phyloP scores from a whole-genome alignment of 495 filamentous ascomycete species.

The Trichocladium antarcticum region DNA sequence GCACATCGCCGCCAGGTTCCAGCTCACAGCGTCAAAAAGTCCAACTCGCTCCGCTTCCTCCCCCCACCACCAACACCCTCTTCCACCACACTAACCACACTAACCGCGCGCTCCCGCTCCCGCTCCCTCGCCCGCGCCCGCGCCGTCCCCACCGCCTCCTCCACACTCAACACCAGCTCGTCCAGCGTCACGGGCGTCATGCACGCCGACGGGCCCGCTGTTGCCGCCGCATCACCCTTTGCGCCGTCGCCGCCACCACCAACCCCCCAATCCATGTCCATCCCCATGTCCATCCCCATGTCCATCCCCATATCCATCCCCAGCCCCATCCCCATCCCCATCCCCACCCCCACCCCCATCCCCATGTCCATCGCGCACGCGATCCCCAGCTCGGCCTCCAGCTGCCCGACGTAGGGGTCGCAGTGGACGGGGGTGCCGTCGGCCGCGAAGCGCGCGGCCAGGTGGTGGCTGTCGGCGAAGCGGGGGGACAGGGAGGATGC shows the following conservation, averaged over 20 bases:
- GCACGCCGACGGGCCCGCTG: not conserved
- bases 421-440: constrained; percentile 7
- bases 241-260: no score
- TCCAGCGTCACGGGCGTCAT: constrained; percentile 14
- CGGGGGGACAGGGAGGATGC: not conserved
- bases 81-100: not conserved
- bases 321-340: not conserved
- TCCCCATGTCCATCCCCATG: not conserved
- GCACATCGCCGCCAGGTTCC: no score
- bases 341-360: not conserved
- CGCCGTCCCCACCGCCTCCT: constrained; percentile 14
- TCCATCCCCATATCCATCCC: not conserved
- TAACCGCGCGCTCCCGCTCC: not conserved
- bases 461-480: no score
- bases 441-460: not conserved
- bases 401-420: constrained; percentile 1
- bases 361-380: not conserved
- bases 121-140: constrained; percentile 7
- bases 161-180: constrained; percentile 14
- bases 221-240: not conserved
- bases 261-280: no score
- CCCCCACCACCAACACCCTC: not conserved
- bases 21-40: constrained; percentile 1
- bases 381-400: constrained; percentile 5
- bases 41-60: constrained; percentile 3